Percentiles rank a stretch among this genome's conserved stretches.
Conservation (phyloP, 2,329 filamentous ascomycete genomes). For the Xylaria sp. region DNA sequence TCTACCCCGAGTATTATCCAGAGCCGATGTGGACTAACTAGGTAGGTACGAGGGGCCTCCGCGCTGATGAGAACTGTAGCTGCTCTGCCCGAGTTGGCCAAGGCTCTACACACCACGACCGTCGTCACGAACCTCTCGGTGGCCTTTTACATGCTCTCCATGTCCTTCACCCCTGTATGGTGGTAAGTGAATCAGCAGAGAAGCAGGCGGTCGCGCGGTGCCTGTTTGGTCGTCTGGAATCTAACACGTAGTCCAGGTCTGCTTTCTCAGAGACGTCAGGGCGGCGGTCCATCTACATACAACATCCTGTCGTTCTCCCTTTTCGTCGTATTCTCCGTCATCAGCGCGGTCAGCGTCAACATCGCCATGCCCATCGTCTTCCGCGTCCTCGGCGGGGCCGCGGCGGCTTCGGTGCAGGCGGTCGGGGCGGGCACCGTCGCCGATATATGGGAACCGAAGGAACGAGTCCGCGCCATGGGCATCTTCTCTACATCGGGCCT, state of each 20-base stretch:
- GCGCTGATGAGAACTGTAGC: no score
- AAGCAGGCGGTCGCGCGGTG: no score
- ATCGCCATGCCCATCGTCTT: slow-evolving; percentile 76
- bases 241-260: no score
- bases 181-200: slow-evolving; percentile 82
- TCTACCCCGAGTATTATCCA: no score
- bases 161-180: slow-evolving; percentile 81
- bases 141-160: slow-evolving; percentile 75
- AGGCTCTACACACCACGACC: slow-evolving; percentile 61
- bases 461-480: slow-evolving; percentile 74
- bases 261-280: slow-evolving; percentile 70
- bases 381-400: slow-evolving; percentile 71
- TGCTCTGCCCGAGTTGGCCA: slow-evolving; percentile 62
- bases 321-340: slow-evolving; percentile 69
- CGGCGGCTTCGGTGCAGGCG: slow-evolving; percentile 75
- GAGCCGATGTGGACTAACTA: no score
- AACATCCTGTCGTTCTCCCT: slow-evolving; percentile 72
- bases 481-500: no score
- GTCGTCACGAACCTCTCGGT: slow-evolving; percentile 73
- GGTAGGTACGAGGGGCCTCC: no score
- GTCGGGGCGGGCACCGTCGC: slow-evolving; percentile 79
- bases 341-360: slow-evolving; percentile 67
- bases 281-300: slow-evolving; percentile 71
- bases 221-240: no score
- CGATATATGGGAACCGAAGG: slow-evolving; percentile 72